Conservation (phyloP, 352 stramenopile genomes). For the Pythium pyrilobum region DNA sequence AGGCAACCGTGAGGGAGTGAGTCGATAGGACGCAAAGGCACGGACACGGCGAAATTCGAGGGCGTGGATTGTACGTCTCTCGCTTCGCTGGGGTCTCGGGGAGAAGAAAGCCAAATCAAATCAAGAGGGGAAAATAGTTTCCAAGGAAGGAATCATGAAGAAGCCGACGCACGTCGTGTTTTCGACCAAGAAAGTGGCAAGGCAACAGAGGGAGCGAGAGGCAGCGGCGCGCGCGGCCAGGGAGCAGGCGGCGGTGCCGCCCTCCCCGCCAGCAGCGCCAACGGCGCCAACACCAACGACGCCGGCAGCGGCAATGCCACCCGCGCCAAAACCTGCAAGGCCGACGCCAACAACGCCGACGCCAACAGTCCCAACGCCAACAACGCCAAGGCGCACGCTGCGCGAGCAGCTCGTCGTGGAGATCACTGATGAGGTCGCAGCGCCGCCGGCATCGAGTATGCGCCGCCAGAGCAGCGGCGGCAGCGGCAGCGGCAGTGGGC, state of each 20-base stretch:
- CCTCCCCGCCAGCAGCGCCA: not conserved
- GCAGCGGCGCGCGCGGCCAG: constrained; percentile 10
- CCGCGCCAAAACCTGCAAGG: not conserved
- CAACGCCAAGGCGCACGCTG: not conserved
- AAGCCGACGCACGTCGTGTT: constrained; percentile 54
- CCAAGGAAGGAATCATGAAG: not conserved
- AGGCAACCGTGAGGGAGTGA: not conserved
- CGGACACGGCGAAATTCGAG: constrained; percentile 13
- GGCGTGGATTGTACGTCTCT: constrained; percentile 24
- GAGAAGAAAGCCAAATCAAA: constrained; percentile 1
- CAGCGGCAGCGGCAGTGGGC: constrained; percentile 14
- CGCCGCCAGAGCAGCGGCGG: constrained; percentile 16
- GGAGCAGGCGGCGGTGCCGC: constrained; percentile 17
- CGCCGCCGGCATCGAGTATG: not conserved
- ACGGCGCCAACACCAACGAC: not conserved
- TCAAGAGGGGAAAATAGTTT: not conserved
- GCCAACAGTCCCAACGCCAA: not conserved
- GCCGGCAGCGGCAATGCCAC: constrained; percentile 3
- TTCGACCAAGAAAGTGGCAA: constrained; percentile 56
- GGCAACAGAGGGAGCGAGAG: constrained; percentile 7
- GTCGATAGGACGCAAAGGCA: not conserved
- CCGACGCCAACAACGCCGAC: constrained; percentile 3
- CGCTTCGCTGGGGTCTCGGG: constrained; percentile 4
- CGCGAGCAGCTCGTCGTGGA: constrained; percentile 12
- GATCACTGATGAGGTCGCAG: constrained; percentile 2